phyloP scores from a whole-genome alignment of 2,329 filamentous ascomycete species.

The Uncinocarpus reesii region DNA sequence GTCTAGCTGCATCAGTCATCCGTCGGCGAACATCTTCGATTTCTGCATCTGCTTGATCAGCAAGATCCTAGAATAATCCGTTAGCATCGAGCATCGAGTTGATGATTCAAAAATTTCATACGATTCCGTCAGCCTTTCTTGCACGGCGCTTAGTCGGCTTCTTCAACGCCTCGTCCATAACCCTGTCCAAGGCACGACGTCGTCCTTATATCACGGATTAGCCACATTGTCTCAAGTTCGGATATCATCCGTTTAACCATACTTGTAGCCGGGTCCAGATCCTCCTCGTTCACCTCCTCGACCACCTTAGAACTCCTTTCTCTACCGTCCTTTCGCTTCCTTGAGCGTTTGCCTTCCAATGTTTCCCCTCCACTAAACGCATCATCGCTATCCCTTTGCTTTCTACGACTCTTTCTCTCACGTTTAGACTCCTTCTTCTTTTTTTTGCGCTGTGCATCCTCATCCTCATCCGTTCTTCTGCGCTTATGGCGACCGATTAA shows the following conservation, averaged over 20 bases:
- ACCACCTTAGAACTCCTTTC: constrained; percentile 43
- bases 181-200: constrained; percentile 70
- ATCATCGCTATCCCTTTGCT: constrained; percentile 53
- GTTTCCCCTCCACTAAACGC: constrained; percentile 44
- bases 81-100: not conserved
- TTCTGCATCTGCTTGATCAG: constrained; percentile 79
- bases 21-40: constrained; percentile 76
- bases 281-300: constrained; percentile 62
- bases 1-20: constrained; percentile 83
- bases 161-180: constrained; percentile 81
- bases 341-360: constrained; percentile 44
- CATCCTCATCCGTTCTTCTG: constrained; percentile 51
- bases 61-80: constrained; percentile 57
- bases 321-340: constrained; percentile 42
- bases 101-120: constrained; percentile 37
- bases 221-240: not conserved
- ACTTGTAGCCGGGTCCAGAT: constrained; percentile 75
- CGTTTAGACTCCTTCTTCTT: constrained; percentile 55
- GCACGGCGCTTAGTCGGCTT: constrained; percentile 60
- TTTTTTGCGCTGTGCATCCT: constrained; percentile 52
- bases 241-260: constrained; percentile 27
- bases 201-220: constrained; percentile 41
- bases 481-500: constrained; percentile 54
- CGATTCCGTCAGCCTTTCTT: constrained; percentile 78
- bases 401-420: constrained; percentile 57